A percentile compares a stretch with the other conserved stretches of the same genome.
phyloP scores from a whole-genome alignment of 495 filamentous ascomycete genomes.

The Tetracladium marchalianum region DNA sequence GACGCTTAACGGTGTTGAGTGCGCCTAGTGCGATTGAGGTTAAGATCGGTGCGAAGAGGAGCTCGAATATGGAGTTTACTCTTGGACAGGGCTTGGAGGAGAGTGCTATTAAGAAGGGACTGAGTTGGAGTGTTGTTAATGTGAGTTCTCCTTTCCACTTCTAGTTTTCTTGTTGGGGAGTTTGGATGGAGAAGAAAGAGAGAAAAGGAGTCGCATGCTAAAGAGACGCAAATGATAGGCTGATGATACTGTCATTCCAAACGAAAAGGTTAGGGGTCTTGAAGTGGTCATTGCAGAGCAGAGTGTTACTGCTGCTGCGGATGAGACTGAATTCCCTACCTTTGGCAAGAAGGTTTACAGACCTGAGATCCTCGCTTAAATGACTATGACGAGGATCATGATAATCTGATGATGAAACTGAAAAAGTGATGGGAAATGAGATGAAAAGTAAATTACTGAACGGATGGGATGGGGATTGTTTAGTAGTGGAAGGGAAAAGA shows the following conservation, averaged over 20 bases:
- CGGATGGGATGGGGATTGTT: too few species aligned
- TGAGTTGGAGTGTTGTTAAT: conserved; percentile 24
- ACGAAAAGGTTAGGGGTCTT: conserved; percentile 19
- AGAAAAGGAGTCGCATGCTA: not conserved
- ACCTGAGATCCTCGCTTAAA: not conserved
- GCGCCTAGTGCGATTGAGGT: conserved; percentile 17
- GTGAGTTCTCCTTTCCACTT: not conserved
- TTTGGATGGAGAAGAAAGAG: not conserved
- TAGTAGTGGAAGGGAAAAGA: too few species aligned
- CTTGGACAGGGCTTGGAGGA: conserved; percentile 15
- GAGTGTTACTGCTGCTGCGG: conserved; percentile 11
- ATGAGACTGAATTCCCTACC: not conserved
- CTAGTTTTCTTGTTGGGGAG: not conserved
- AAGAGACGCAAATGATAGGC: not conserved
- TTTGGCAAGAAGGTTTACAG: conserved; percentile 1
- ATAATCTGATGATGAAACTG: too few species aligned
- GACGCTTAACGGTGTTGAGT: conserved; percentile 24
- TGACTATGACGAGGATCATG: too few species aligned
- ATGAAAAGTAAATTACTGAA: too few species aligned
- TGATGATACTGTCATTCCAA: conserved; percentile 17
- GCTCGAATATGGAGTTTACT: conserved; percentile 15
- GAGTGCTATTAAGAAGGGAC: conserved; percentile 27
- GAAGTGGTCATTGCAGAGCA: conserved; percentile 24
- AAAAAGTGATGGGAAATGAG: too few species aligned
- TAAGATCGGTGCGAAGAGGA: conserved; percentile 18